Percentiles rank a stretch among this genome's conserved stretches.
phyloP scores from a whole-genome alignment of 495 filamentous ascomycete species.

The Daldinia vernicosa region DNA sequence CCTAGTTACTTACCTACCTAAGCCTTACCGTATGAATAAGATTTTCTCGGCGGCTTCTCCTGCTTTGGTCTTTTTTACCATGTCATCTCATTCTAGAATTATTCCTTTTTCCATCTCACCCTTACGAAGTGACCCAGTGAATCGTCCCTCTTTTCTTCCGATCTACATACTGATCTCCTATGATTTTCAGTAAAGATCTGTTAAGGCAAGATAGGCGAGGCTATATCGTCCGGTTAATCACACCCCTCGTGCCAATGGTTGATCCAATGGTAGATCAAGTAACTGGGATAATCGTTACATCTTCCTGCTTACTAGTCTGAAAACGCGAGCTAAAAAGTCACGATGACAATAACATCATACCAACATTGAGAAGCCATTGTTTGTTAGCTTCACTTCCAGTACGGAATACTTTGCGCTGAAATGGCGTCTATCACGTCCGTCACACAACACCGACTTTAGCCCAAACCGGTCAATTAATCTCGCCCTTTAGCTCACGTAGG shows the following conservation, averaged over 20 bases:
- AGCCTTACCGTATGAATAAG: neutral
- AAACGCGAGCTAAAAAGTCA: neutral
- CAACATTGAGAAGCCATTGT: neutral
- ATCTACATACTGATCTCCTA: conserved; percentile 17
- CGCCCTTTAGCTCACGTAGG: neutral
- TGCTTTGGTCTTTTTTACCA: neutral
- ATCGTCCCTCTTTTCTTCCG: neutral
- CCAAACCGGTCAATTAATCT: neutral
- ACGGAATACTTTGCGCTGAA: neutral
- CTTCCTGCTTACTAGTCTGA: neutral
- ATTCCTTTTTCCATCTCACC: conserved; percentile 9
- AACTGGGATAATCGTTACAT: neutral
- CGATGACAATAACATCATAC: neutral
- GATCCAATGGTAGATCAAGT: neutral
- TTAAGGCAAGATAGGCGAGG: conserved; percentile 21
- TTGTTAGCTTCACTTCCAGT: neutral
- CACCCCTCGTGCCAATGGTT: neutral
- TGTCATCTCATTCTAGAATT: conserved; percentile 33
- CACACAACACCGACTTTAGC: too few species aligned
- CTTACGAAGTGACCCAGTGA: neutral
- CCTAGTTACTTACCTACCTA: neutral
- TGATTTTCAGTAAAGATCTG: conserved; percentile 19
- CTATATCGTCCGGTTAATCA: conserved; percentile 15
- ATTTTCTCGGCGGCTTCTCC: too few species aligned
- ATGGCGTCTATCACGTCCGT: neutral